phyloP scores from a whole-genome alignment of 2,329 filamentous ascomycete species.

The Ophiostoma montium region DNA sequence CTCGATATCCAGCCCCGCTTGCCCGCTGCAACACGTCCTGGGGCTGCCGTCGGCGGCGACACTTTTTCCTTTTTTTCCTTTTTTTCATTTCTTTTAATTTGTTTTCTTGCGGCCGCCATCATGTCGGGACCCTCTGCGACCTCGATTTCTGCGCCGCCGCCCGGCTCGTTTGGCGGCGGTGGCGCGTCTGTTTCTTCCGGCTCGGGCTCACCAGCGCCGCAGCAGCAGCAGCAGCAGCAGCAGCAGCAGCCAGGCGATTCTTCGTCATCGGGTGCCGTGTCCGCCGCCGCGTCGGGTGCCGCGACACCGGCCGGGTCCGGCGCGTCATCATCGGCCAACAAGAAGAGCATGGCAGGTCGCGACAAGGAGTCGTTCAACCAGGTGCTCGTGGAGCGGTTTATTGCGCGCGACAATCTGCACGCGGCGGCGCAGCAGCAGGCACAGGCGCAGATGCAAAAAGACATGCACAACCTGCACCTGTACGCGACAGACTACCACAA shows the following conservation, averaged over 20 bases:
- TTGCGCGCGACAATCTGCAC: conserved; percentile 39
- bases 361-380: conserved; percentile 42
- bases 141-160: conserved; percentile 18
- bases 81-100: too few relatives aligned
- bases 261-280: background rate
- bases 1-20: too few relatives aligned
- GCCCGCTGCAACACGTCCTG: conserved; percentile 2
- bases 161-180: conserved; percentile 4
- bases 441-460: conserved; percentile 37
- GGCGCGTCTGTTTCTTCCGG: conserved; percentile 6
- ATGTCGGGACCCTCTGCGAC: conserved; percentile 31
- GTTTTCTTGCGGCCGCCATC: conserved; percentile 15
- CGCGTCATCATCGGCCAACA: background rate
- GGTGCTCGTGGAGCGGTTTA: conserved; percentile 39
- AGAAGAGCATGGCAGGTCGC: conserved; percentile 18
- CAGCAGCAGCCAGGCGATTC: background rate
- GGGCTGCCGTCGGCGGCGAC: conserved; percentile 21
- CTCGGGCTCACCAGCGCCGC: background rate
- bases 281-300: background rate
- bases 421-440: conserved; percentile 38
- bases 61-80: conserved; percentile 3
- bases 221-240: background rate
- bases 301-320: background rate
- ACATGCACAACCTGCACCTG: conserved; percentile 30
- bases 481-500: conserved; percentile 58